Evolutionary conservation across 192 early-diverging fungal species (phyloP), one percentile per base, ranked within the genome.

Genomic region (Gonapodya prolifera): DNA sequence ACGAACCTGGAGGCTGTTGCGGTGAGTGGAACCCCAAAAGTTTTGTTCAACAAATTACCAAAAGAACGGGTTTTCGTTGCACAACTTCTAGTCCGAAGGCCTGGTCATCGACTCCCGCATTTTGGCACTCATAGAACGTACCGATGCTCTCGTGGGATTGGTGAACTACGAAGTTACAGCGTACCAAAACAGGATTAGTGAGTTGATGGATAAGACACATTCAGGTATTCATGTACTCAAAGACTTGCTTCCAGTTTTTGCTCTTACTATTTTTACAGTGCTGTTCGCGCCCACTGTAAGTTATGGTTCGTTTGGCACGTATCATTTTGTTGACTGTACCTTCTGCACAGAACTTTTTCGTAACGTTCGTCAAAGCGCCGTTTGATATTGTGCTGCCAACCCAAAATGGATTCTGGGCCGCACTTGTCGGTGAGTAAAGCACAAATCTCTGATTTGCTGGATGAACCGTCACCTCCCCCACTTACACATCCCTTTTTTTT

Each of bases 1-100:
- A 73, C 32, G 28, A 73, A 73, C 31, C 71, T 73, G 2, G 71
- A 73, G 71, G 18, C 71, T 18, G 32, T 73, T 32, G 71, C 71
- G 8, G 45, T 61, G 45, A 61, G 45, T 61, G n/a, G n/a, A n/a
- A n/a, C n/a, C n/a, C n/a, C n/a, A n/a, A n/a, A n/a, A n/a, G n/a
- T n/a, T n/a, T n/a, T n/a, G n/a, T n/a, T n/a, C n/a, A n/a, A n/a
- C n/a, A n/a, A n/a, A n/a, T n/a, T n/a, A n/a, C n/a, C n/a, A n/a
- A n/a, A n/a, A n/a, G n/a, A n/a, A n/a, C n/a, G n/a, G n/a, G n/a
- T n/a, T n/a, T n/a, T n/a, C n/a, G n/a, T n/a, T n/a, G n/a, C n/a
- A n/a, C n/a, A n/a, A n/a, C 23, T 16, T 61, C 45, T 61, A 61
- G 45, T 2, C 18, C 18, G 71, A 73, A 32, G 71, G 32, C 2